Evolutionary conservation across 1,284 basidiomycete species (phyloP), one percentile per base, ranked within the genome.

Genomic region (Xerocomus minutiporus): DNA sequence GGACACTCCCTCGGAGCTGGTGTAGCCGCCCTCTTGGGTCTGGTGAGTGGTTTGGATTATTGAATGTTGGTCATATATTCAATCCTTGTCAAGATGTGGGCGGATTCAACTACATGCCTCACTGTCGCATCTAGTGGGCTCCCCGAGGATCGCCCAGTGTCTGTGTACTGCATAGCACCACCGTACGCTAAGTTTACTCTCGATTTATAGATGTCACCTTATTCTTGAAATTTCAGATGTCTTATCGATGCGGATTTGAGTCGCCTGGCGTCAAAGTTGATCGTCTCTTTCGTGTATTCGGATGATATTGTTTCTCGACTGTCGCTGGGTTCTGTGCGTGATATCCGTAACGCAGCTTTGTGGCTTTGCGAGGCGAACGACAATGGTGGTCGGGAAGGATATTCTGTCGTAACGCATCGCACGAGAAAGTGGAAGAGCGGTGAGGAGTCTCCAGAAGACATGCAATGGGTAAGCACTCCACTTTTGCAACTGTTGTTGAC

Each of bases 1-100:
- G 93, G 93, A 1, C 93, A 96, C 67, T 92, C 89, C 64, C 76
- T 96, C 3, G 93, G 93, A 8, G 92, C 92, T 5, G 93, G 91
- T 0, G 88, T 94, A 0, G 88, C 87, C 9, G 78, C 83, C 1
- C 72, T 92, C 11, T 72, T 92, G n/a, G 88, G 83, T 35, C 70
- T 93, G 68, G 85, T 86, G 59, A 62, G 80, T 71, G 36, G 35
- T 5, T 17, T 41, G 4, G 17, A 48, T 41, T 8, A 43, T 38
- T 15, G 3, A 25, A 32, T 51, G 23, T 34, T 17, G 36, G 29
- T 17, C 26, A 43, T 40, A 25, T 50, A 41, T 35, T 56, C 38
- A 53, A 48, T 25, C 5, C 35, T n/a, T 42, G 44, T 41, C 35
- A 59, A 89, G 88, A 87, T 89, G 79, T 93, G 91, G 91, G 88